Conservation (phyloP, 805 yeast genomes). For the Saccharomycopsis fibuligera region DNA sequence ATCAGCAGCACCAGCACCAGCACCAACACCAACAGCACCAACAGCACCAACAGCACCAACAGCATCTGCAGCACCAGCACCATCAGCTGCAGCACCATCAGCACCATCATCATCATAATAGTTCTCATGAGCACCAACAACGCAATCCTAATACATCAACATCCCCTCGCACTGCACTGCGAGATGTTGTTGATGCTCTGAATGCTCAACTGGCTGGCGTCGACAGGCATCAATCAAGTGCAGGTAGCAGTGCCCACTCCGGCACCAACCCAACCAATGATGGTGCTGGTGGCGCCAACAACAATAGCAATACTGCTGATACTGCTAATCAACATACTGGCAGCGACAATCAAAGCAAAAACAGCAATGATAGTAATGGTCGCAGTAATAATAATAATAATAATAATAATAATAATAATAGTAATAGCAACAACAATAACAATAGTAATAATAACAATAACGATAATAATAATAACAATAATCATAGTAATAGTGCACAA, state of each 20-base stretch:
- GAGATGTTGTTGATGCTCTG: neutral
- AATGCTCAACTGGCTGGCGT: no score
- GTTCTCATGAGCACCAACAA: no score
- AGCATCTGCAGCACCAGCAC: neutral
- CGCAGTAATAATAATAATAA: neutral
- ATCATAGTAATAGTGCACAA: neutral
- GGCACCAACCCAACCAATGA: neutral
- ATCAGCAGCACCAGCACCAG: neutral
- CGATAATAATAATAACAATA: neutral
- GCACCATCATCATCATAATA: neutral
- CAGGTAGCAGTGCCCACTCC: no score
- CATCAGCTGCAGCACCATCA: neutral
- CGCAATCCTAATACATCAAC: neutral
- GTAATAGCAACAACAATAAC: neutral
- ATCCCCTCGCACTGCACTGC: neutral
- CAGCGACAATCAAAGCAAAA: neutral
- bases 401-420: no score
- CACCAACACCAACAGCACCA: slow-evolving; percentile 1
- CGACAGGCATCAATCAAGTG: no score
- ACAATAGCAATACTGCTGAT: no score
- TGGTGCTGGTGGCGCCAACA: neutral
- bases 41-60: slow-evolving; percentile 2
- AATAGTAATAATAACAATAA: neutral
- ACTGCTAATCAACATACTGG: no score
- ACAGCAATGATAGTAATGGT: neutral